phyloP scores from a whole-genome alignment of 2,329 filamentous ascomycete species.

The Neoscytalidium dimidiatum region DNA sequence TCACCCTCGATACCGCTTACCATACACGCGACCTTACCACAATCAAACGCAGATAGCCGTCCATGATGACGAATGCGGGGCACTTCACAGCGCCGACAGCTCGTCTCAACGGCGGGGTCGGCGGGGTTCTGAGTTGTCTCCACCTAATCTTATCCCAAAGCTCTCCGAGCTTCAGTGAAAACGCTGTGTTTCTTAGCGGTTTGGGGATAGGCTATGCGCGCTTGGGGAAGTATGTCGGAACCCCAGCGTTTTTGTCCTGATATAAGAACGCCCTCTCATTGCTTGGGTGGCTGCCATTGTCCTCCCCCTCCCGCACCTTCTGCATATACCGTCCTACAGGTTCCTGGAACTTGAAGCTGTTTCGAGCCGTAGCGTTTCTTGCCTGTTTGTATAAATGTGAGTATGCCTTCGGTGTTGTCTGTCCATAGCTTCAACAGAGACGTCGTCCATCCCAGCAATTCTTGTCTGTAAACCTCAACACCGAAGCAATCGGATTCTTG shows the following conservation, averaged over 20 bases:
- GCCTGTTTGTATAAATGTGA: neutral
- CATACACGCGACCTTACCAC: neutral
- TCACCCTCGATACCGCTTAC: neutral
- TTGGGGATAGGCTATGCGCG: conserved; percentile 7
- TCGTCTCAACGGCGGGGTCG: neutral
- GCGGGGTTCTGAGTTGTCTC: too few species aligned
- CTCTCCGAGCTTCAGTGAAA: neutral
- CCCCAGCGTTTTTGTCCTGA: neutral
- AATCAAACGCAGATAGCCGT: neutral
- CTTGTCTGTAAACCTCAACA: too few species aligned
- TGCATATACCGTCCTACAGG: neutral
- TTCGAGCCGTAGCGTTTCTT: neutral
- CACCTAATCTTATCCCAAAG: too few species aligned
- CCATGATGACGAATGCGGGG: neutral
- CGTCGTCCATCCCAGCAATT: too few species aligned
- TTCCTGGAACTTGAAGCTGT: neutral
- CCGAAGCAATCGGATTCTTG: too few species aligned
- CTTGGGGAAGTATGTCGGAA: neutral
- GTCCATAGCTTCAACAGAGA: neutral
- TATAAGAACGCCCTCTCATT: neutral
- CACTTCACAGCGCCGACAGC: neutral
- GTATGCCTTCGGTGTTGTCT: neutral
- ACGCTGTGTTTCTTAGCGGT: conserved; percentile 2
- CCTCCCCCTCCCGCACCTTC: neutral
- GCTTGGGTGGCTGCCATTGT: neutral